These are phyloP conservation scores for Lactifluus volemus DNA, from an alignment of 768 basidiomycete species.

Conservation along the genomic window DNA sequence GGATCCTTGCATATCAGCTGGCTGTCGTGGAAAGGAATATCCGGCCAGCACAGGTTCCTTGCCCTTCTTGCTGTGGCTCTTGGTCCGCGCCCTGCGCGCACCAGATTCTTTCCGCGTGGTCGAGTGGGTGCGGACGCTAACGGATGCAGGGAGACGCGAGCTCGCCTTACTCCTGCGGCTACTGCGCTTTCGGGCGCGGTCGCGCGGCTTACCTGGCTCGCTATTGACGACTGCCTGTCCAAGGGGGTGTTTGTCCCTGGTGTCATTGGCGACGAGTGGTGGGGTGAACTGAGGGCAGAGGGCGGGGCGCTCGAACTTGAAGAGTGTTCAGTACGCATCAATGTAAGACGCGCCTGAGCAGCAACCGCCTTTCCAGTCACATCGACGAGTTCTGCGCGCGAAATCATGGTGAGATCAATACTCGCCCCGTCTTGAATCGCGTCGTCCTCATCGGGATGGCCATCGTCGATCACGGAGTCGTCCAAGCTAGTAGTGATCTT, in stretches of 20 bases:
- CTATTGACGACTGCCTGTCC: background rate
- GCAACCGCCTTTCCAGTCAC: conserved; percentile 15
- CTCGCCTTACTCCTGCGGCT: conserved; percentile 56
- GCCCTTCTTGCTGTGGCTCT: conserved; percentile 8
- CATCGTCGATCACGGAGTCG: conserved; percentile 12
- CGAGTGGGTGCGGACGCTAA: background rate
- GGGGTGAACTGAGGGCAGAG: background rate
- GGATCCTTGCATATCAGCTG: background rate
- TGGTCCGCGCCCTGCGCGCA: background rate
- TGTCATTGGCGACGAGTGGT: background rate
- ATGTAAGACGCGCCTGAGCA: conserved; percentile 13
- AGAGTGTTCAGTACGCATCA: background rate
- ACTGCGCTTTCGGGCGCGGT: conserved; percentile 61
- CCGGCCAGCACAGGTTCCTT: conserved; percentile 4
- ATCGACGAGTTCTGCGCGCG: conserved; percentile 18
- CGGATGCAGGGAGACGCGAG: conserved; percentile 42
- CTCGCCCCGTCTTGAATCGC: conserved; percentile 6
- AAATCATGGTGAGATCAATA: conserved; percentile 6
- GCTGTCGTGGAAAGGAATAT: background rate
- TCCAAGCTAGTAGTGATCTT: conserved; percentile 3
- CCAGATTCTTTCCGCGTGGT: background rate
- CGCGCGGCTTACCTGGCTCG: conserved; percentile 36
- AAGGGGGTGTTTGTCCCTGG: background rate
- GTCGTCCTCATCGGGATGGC: conserved; percentile 19
- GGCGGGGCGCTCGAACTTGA: background rate